These are phyloP conservation scores for Teunomyces atbi DNA, from an alignment of 805 yeast species.

Conservation along the genomic window DNA sequence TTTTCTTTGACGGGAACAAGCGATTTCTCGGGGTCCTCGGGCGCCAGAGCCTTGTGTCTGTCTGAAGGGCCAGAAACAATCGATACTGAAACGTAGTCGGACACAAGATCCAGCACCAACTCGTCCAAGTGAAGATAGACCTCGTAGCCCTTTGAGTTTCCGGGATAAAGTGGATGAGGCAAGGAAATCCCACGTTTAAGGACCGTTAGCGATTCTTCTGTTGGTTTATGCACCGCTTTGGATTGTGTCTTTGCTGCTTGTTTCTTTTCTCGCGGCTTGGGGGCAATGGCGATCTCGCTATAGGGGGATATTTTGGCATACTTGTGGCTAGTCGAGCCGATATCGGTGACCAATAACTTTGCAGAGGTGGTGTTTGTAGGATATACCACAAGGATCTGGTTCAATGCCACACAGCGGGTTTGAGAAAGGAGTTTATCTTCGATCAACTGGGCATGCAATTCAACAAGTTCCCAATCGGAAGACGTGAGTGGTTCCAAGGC, in stretches of 20 bases:
- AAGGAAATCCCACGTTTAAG: conserved; percentile 54
- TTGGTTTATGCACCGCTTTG: conserved; percentile 17
- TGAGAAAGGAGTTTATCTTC: conserved; percentile 77
- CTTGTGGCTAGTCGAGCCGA: conserved; percentile 41
- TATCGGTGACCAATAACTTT: conserved; percentile 47
- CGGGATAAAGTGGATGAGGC: conserved; percentile 45
- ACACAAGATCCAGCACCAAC: conserved; percentile 8
- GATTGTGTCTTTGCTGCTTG: conserved; percentile 50
- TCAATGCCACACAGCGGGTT: conserved; percentile 66
- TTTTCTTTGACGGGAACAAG: conserved; percentile 28
- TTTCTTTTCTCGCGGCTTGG: conserved; percentile 39
- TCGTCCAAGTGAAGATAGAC: conserved; percentile 47
- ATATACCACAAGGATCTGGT: conserved; percentile 64
- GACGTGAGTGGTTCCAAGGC: conserved; percentile 74
- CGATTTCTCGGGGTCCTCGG: not conserved
- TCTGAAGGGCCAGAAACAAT: conserved; percentile 50
- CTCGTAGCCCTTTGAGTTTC: conserved; percentile 32
- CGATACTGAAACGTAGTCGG: conserved; percentile 50
- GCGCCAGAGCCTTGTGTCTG: conserved; percentile 13
- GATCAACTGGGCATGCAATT: conserved; percentile 71
- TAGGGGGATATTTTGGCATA: conserved; percentile 58
- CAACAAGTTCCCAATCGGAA: conserved; percentile 90
- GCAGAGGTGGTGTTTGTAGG: conserved; percentile 64
- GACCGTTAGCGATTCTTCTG: conserved; percentile 23
- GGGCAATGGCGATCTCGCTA: conserved; percentile 76